Percentiles rank a stretch among this genome's conserved stretches.
phyloP scores from a whole-genome alignment of 2,329 filamentous ascomycete species.

The Fusarium lateritium region DNA sequence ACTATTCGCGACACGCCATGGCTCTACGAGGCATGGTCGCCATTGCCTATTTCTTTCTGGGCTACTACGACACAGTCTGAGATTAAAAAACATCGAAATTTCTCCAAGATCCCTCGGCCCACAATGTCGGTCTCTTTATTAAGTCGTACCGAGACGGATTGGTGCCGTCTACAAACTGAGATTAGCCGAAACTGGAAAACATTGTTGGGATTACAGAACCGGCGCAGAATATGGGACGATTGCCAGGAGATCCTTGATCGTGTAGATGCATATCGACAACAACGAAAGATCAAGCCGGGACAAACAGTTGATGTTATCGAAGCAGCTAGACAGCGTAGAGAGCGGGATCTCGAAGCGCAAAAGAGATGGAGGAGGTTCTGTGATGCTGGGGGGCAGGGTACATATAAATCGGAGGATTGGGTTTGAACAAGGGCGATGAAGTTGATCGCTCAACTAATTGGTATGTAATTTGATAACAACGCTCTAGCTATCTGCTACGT shows the following conservation, averaged over 20 bases:
- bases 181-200: not conserved
- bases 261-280: too few relatives aligned
- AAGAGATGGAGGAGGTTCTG: not conserved
- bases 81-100: not conserved
- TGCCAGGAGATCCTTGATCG: not conserved
- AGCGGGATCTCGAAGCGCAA: not conserved
- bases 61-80: conserved; percentile 26
- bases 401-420: not conserved
- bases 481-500: too few relatives aligned
- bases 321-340: not conserved
- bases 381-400: not conserved
- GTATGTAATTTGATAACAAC: too few relatives aligned
- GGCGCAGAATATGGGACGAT: not conserved
- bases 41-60: conserved; percentile 34
- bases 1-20: conserved; percentile 32
- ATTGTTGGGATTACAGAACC: not conserved
- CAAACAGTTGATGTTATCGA: not conserved
- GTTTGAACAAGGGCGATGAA: not conserved
- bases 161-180: not conserved
- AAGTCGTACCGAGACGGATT: not conserved
- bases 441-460: too few relatives aligned
- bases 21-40: conserved; percentile 39
- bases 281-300: too few relatives aligned
- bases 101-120: not conserved
- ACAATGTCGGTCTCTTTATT: not conserved